A percentile compares a stretch with the other conserved stretches of the same genome.
Conservation (phyloP, 2,329 filamentous ascomycete genomes). For the Neonectria neomacrospora region DNA sequence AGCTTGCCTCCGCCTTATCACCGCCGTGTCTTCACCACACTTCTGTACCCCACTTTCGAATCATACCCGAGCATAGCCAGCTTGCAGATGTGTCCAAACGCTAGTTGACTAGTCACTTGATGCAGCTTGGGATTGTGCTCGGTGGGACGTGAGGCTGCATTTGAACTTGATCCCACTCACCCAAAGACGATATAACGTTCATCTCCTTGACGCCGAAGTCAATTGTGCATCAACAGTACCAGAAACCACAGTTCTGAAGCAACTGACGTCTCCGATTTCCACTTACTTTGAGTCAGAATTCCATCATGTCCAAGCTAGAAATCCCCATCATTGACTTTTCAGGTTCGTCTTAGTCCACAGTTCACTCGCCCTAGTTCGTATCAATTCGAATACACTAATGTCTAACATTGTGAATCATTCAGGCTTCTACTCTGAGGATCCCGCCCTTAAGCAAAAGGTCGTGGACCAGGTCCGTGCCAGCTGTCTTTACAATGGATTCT, state of each 20-base stretch:
- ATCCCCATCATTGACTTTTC: slow-evolving; percentile 48
- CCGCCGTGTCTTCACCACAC: neutral
- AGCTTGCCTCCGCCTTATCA: slow-evolving; percentile 20
- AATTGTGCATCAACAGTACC: neutral
- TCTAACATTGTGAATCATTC: neutral
- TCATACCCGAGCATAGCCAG: slow-evolving; percentile 8
- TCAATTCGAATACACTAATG: no score
- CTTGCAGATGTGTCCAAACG: neutral
- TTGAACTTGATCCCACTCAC: slow-evolving; percentile 17
- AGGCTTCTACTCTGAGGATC: slow-evolving; percentile 37
- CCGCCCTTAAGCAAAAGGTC: slow-evolving; percentile 41
- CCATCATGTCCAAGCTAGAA: slow-evolving; percentile 30
- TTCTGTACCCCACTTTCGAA: slow-evolving; percentile 22
- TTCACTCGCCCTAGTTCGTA: neutral
- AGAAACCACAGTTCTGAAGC: neutral
- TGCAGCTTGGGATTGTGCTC: neutral
- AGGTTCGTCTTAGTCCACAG: slow-evolving; percentile 27
- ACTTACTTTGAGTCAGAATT: neutral
- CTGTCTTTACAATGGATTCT: slow-evolving; percentile 62
- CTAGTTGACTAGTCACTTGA: slow-evolving; percentile 5
- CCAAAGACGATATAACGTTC: slow-evolving; percentile 19
- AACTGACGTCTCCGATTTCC: neutral
- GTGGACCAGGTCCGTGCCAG: slow-evolving; percentile 52
- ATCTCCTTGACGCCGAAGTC: slow-evolving; percentile 13
- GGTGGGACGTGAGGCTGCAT: neutral